Percentiles rank a stretch among this genome's conserved stretches.
phyloP scores from a whole-genome alignment of 495 filamentous ascomycete genomes.

The Penicillium ucsense region DNA sequence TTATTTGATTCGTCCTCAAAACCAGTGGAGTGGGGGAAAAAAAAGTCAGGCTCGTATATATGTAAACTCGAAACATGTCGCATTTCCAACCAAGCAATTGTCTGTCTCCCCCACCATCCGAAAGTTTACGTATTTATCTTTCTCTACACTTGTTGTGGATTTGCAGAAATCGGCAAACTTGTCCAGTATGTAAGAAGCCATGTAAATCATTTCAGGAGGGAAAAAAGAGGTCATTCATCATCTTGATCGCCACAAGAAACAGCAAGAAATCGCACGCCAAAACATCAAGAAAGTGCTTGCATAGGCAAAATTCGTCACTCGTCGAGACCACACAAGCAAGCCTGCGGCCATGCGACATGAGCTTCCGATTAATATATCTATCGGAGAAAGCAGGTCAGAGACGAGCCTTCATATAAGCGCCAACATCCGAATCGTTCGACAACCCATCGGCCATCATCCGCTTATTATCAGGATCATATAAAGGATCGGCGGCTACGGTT shows the following conservation, averaged over 20 bases:
- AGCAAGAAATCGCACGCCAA: too few relatives aligned
- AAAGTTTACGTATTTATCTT: too few relatives aligned
- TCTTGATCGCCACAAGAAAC: too few relatives aligned
- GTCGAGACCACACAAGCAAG: background rate
- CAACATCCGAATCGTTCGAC: background rate
- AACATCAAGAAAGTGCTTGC: too few relatives aligned
- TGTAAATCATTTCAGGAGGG: too few relatives aligned
- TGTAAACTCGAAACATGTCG: conserved; percentile 27
- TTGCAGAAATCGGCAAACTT: too few relatives aligned
- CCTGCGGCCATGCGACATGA: background rate
- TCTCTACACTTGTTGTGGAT: too few relatives aligned
- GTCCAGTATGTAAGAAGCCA: too few relatives aligned
- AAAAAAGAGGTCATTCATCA: too few relatives aligned
- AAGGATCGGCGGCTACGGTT: conserved; percentile 27
- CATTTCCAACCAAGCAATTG: conserved; percentile 10
- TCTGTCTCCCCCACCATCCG: too few relatives aligned
- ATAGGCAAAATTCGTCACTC: background rate
- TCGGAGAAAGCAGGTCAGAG: background rate
- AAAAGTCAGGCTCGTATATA: background rate
- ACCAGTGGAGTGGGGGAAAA: too few relatives aligned
- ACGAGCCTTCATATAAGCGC: conserved; percentile 9
- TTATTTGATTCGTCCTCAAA: too few relatives aligned
- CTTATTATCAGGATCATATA: conserved; percentile 30
- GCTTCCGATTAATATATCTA: background rate
- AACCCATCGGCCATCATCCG: conserved; percentile 11